Conservation (phyloP, 148 eudicot genomes). For the Fagopyrum esculentum region DNA sequence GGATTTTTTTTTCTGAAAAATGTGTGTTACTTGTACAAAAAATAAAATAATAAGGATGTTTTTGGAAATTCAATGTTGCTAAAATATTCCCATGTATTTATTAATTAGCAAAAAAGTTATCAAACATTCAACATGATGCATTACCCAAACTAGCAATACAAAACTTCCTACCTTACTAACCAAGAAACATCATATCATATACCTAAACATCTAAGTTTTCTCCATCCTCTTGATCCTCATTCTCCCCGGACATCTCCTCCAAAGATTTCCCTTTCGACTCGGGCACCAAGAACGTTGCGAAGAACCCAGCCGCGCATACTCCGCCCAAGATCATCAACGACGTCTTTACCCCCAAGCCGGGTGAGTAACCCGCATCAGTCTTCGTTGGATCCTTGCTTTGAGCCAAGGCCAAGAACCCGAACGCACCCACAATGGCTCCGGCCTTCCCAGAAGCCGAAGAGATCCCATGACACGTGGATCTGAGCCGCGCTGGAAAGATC, state of each 20-base stretch:
- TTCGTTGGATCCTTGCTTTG: neutral
- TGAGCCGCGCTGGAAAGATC: slow-evolving; percentile 17
- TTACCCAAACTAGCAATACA: neutral
- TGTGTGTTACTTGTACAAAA: neutral
- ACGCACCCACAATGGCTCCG: slow-evolving; percentile 13
- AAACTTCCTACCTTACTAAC: neutral
- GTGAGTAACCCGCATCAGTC: slow-evolving; percentile 3
- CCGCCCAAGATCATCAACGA: neutral
- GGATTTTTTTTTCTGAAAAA: neutral
- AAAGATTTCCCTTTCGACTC: slow-evolving; percentile 17
- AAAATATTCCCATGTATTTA: neutral
- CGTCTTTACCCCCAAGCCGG: neutral
- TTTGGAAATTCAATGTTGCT: too few species aligned
- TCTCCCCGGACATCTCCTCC: slow-evolving; percentile 16
- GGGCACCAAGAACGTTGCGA: slow-evolving; percentile 15
- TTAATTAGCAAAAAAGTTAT: neutral
- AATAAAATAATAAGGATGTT: too few species aligned
- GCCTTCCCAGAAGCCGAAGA: slow-evolving; percentile 19
- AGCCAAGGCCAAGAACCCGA: slow-evolving; percentile 9
- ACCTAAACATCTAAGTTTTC: neutral
- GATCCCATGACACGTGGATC: slow-evolving; percentile 17
- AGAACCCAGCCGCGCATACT: neutral
- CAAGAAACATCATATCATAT: neutral
- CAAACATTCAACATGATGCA: neutral
- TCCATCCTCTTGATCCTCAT: slow-evolving; percentile 6